Percentiles rank a stretch among this genome's conserved stretches.
Conservation (phyloP, 2,329 filamentous ascomycete species). For the Monosporascus sp. region DNA sequence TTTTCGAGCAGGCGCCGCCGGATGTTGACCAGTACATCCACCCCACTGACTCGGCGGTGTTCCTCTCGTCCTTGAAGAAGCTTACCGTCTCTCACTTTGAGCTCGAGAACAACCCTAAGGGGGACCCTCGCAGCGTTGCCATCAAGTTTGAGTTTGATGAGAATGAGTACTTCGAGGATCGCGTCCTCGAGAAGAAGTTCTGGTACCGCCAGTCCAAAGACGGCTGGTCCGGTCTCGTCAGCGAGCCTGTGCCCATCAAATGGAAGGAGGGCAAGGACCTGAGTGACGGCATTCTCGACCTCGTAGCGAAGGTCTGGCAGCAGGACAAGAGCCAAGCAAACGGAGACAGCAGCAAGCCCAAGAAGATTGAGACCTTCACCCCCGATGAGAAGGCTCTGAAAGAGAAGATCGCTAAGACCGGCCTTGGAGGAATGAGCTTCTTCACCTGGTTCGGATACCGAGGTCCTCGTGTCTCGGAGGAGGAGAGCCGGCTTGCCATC, state of each 20-base stretch:
- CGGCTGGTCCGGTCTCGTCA: conserved; percentile 72
- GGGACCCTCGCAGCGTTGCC: conserved; percentile 74
- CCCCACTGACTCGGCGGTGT: conserved; percentile 68
- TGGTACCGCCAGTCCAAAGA: conserved; percentile 69
- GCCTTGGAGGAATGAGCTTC: conserved; percentile 68
- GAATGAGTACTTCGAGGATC: conserved; percentile 79
- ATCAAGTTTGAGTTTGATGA: conserved; percentile 73
- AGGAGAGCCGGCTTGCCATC: conserved; percentile 61
- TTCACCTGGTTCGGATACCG: conserved; percentile 86
- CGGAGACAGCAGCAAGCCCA: conserved; percentile 22
- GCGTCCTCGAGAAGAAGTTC: conserved; percentile 83
- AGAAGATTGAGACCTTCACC: conserved; percentile 44
- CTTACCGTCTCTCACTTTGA: conserved; percentile 78
- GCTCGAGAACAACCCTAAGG: conserved; percentile 54
- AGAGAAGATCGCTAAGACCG: conserved; percentile 53
- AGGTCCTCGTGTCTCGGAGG: conserved; percentile 62
- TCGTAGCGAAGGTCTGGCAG: conserved; percentile 64
- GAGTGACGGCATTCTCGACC: conserved; percentile 72
- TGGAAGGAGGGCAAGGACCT: conserved; percentile 86
- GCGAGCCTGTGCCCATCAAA: conserved; percentile 79
- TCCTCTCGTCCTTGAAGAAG: conserved; percentile 62
- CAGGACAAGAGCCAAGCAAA: conserved; percentile 46
- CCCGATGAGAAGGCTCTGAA: conserved; percentile 50
- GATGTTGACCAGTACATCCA: conserved; percentile 88
- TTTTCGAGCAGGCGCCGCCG: conserved; percentile 78